A percentile compares a stretch with the other conserved stretches of the same genome.
These are phyloP conservation scores for Salix caprea DNA, from an alignment of 345 rosid species.

Conservation along the genomic window DNA sequence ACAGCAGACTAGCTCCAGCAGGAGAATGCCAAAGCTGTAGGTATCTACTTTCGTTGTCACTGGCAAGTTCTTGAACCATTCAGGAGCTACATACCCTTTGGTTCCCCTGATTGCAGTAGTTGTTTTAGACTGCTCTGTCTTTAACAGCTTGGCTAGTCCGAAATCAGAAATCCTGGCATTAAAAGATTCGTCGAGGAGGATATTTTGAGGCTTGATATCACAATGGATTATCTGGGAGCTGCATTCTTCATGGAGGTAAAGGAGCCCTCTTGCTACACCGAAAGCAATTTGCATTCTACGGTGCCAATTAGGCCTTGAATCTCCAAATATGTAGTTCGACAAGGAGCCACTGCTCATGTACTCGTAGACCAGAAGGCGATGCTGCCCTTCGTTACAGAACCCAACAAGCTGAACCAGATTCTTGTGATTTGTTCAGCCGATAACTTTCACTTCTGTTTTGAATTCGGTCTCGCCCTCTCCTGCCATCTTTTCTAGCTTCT, in stretches of 20 bases:
- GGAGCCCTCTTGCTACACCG: slow-evolving; percentile 34
- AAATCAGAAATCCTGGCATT: slow-evolving; percentile 30
- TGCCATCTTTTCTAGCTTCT: slow-evolving; percentile 20
- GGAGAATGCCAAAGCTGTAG: slow-evolving; percentile 27
- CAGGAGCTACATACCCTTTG: slow-evolving; percentile 41
- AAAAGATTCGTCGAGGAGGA: slow-evolving; percentile 25
- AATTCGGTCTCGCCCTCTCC: slow-evolving; percentile 28
- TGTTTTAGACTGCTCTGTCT: slow-evolving; percentile 24
- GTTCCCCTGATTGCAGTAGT: slow-evolving; percentile 32
- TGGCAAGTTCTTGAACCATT: slow-evolving; percentile 42
- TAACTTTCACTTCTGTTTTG: slow-evolving; percentile 19
- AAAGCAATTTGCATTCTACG: slow-evolving; percentile 25
- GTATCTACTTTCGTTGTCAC: slow-evolving; percentile 43
- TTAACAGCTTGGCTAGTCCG: slow-evolving; percentile 40
- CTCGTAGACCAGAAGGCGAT: slow-evolving; percentile 33
- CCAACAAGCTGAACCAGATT: slow-evolving; percentile 39
- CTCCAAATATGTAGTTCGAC: slow-evolving; percentile 26
- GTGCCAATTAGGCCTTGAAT: slow-evolving; percentile 24
- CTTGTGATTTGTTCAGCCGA: slow-evolving; percentile 36
- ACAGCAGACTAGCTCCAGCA: slow-evolving; percentile 6
- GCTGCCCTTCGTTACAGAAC: slow-evolving; percentile 25
- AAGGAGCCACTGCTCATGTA: slow-evolving; percentile 34
- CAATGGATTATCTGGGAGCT: slow-evolving; percentile 37
- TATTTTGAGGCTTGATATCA: slow-evolving; percentile 43
- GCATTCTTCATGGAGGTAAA: slow-evolving; percentile 41